Percentiles rank a stretch among this genome's conserved stretches.
Conservation (phyloP, 2,329 filamentous ascomycete species). For the Apiospora arundinis region DNA sequence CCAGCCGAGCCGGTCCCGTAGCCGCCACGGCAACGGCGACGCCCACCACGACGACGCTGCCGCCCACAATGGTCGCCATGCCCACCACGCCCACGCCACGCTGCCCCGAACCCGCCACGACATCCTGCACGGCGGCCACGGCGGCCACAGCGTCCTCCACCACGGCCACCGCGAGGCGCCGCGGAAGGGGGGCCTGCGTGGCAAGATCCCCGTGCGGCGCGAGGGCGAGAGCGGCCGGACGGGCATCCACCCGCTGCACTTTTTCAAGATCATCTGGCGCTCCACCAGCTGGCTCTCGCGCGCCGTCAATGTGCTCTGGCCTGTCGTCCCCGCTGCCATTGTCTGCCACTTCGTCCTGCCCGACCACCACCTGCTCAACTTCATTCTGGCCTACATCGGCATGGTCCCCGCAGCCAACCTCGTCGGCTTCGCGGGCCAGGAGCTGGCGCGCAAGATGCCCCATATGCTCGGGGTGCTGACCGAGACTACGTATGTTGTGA, state of each 20-base stretch:
- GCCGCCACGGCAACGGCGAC: background rate
- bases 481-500: conserved; percentile 59
- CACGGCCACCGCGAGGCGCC: conserved; percentile 16
- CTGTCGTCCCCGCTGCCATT: conserved; percentile 74
- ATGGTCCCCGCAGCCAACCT: conserved; percentile 81
- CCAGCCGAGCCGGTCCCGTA: conserved; percentile 12
- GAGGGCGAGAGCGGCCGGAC: conserved; percentile 71
- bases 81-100: conserved; percentile 8
- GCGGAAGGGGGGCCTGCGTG: conserved; percentile 26
- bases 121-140: conserved; percentile 14
- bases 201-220: conserved; percentile 39
- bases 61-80: too few relatives aligned
- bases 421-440: conserved; percentile 76
- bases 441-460: conserved; percentile 75
- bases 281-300: conserved; percentile 70
- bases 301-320: conserved; percentile 75
- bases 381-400: conserved; percentile 75
- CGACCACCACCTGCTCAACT: conserved; percentile 65
- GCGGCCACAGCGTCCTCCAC: background rate
- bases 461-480: conserved; percentile 71
- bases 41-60: background rate
- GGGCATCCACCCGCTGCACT: conserved; percentile 69
- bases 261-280: conserved; percentile 67
- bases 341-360: conserved; percentile 56
- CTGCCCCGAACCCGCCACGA: conserved; percentile 25